phyloP scores from a whole-genome alignment of 495 filamentous ascomycete genomes.

The Platismatia glauca region DNA sequence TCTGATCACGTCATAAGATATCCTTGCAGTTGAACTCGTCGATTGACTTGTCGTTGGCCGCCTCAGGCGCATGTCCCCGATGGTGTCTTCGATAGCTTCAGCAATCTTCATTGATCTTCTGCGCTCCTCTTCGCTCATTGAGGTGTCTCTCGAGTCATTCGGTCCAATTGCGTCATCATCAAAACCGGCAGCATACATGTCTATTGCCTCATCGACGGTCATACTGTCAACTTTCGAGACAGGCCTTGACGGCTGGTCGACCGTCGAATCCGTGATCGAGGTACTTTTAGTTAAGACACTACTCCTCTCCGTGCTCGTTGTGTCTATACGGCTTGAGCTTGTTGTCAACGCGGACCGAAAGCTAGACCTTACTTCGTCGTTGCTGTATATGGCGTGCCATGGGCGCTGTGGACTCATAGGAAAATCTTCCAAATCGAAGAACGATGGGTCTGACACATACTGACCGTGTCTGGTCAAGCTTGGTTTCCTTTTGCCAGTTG shows the following conservation, averaged over 20 bases:
- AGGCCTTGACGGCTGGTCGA: constrained; percentile 46
- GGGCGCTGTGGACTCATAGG: constrained; percentile 28
- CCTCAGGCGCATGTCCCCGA: constrained; percentile 25
- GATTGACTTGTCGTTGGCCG: constrained; percentile 25
- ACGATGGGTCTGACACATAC: not conserved
- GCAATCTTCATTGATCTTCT: constrained; percentile 24
- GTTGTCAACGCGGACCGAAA: constrained; percentile 63
- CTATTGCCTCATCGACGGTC: constrained; percentile 87
- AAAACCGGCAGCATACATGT: constrained; percentile 85
- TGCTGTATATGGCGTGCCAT: constrained; percentile 25
- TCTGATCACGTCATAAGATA: constrained; percentile 28
- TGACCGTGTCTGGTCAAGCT: constrained; percentile 3
- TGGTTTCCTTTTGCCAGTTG: constrained; percentile 9
- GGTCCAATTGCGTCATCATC: constrained; percentile 44
- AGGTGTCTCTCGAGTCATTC: constrained; percentile 18
- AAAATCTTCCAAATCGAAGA: constrained; percentile 5
- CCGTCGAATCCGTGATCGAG: constrained; percentile 58
- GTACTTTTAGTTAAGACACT: constrained; percentile 74
- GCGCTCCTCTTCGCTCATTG: constrained; percentile 20
- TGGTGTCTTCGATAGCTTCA: constrained; percentile 20
- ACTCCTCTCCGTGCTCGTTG: constrained; percentile 66
- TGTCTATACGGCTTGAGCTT: constrained; percentile 58
- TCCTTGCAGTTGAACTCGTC: constrained; percentile 19
- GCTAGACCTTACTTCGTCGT: constrained; percentile 57
- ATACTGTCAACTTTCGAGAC: constrained; percentile 59